A percentile compares a stretch with the other conserved stretches of the same genome.
Conservation (phyloP, 1,284 basidiomycete genomes). For the Cutaneotrichosporon sp. region DNA sequence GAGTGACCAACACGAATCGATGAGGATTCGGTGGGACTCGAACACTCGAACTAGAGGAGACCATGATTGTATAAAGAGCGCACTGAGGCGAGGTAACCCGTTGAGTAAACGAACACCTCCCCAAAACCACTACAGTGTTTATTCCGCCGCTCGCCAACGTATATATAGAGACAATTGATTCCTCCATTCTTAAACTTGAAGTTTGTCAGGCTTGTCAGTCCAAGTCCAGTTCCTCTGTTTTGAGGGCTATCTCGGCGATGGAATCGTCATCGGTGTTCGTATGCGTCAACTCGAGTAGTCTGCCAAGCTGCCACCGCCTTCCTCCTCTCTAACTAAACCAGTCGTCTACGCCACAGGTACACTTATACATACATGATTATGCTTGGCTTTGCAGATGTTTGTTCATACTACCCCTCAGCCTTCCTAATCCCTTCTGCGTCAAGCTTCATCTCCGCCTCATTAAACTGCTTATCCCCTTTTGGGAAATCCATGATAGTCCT, state of each 20-base stretch:
- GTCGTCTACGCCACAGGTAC: too few species aligned
- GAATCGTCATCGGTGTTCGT: too few species aligned
- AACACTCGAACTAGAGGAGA: conserved; percentile 51
- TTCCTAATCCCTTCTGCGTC: conserved; percentile 19
- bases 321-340: too few species aligned
- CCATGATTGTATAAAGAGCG: conserved; percentile 38
- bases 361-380: too few species aligned
- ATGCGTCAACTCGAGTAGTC: too few species aligned
- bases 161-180: too few species aligned
- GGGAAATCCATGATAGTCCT: conserved; percentile 20
- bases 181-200: too few species aligned
- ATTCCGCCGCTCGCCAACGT: background rate
- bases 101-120: conserved; percentile 45
- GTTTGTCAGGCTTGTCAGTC: too few species aligned
- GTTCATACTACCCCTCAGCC: conserved; percentile 17
- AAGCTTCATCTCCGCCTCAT: conserved; percentile 16
- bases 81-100: conserved; percentile 46
- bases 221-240: too few species aligned
- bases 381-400: too few species aligned
- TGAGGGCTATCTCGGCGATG: too few species aligned
- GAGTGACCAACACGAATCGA: conserved; percentile 37
- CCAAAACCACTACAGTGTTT: conserved; percentile 45
- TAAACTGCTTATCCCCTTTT: conserved; percentile 14
- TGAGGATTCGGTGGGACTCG: conserved; percentile 49
- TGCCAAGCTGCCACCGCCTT: too few species aligned